Base-by-base conservation (phyloP, 768 basidiomycete species). In the Tricholoma hemisulphureum region DNA sequence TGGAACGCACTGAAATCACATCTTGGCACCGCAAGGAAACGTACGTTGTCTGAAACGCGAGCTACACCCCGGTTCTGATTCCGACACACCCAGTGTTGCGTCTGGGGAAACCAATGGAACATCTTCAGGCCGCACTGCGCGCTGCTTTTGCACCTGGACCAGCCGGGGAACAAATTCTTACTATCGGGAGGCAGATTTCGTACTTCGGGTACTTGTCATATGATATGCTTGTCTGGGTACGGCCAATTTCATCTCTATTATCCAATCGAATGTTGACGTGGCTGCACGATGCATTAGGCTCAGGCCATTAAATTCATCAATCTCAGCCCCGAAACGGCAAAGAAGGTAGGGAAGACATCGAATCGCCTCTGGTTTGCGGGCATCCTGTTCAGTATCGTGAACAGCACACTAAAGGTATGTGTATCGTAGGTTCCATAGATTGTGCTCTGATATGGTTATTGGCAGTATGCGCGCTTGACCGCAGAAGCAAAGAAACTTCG, bases 91-190 rank as follows among this genome's bases (percentile, higher is more conserved):
- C 61, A 98, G 96, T 97, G 34, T 79, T 98, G 80, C 86, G 97
- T 14, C 78, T 99, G 53, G 93, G 94, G 64, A 96, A 98, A 73
- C 94, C 95, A 7, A 64, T 95, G 61, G 97, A 99, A 69, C 93
- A 97, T 73, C 78, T 95, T 6, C 96, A 98, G 70, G 85, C 93
- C 1, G 95, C 93, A 28, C 75, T 97, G 45, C 87, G 87, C 52
- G 87, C 89, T 18, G 75, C 85, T 3, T 72, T 86, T 24, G 69
- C 81, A 1, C 60, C 83, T 4, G 79, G 79, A 6, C 81, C 86
- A 56, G 63, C 86, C 1, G 73, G 80, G 10, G 92, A 98, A 68
- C 88, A 88, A 60, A 75, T 95, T 55, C 82, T 89, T 0, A 85
- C 89, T 21, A 85, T 97, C 63, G 87, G 82, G 31, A 81, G 93